Conservation (phyloP, 208 protist species). For the Porcisia hertigi region DNA sequence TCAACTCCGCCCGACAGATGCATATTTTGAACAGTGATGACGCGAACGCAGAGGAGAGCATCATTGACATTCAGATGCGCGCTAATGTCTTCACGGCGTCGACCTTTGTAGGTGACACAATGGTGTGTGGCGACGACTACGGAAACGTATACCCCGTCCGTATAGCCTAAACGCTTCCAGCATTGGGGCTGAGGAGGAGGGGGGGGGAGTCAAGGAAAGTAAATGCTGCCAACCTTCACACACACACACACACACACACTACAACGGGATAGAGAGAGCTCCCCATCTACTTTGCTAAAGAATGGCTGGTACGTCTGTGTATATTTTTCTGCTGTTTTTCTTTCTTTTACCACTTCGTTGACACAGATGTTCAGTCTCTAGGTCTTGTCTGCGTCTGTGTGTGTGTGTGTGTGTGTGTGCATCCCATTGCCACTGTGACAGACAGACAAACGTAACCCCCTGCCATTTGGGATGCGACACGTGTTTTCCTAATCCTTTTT, state of each 20-base stretch:
- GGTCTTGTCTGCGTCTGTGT: background rate
- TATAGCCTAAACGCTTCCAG: slow-evolving; percentile 18
- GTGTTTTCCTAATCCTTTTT: too few relatives aligned
- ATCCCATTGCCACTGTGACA: background rate
- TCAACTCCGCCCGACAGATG: slow-evolving; percentile 38
- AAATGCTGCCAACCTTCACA: background rate
- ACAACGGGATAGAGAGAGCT: background rate
- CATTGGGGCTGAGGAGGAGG: background rate
- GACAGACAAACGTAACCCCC: too few relatives aligned
- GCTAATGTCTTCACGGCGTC: slow-evolving; percentile 45
- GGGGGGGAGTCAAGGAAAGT: too few relatives aligned
- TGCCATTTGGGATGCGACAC: too few relatives aligned
- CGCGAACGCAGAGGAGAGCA: slow-evolving; percentile 16
- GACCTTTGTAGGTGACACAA: slow-evolving; percentile 26
- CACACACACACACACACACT: background rate
- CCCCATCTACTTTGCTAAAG: background rate
- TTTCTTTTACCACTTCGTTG: background rate
- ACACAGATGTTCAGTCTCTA: background rate
- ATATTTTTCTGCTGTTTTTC: background rate
- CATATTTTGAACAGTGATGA: slow-evolving; percentile 39
- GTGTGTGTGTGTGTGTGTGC: background rate
- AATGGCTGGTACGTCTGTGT: background rate
- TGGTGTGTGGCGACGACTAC: slow-evolving; percentile 62
- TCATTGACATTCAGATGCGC: slow-evolving; percentile 51
- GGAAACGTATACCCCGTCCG: slow-evolving; percentile 62